phyloP scores from a whole-genome alignment of 108 stramenopile species.

The Fistulifera pelliculosa region DNA sequence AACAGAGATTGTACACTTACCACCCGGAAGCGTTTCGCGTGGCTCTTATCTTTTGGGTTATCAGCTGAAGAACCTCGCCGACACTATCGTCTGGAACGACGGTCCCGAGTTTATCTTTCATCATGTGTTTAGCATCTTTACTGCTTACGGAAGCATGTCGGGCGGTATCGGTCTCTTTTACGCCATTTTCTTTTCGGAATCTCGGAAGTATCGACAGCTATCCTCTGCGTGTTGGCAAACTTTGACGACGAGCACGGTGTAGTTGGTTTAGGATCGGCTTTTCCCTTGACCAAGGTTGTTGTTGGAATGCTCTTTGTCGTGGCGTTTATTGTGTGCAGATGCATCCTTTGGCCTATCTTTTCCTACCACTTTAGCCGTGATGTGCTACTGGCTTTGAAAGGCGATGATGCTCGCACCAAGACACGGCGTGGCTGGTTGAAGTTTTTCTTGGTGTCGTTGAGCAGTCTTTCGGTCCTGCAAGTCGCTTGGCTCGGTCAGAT shows the following conservation, averaged over 20 bases:
- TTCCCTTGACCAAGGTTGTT: slow-evolving; percentile 54
- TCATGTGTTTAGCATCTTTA: slow-evolving; percentile 58
- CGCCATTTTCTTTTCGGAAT: slow-evolving; percentile 74
- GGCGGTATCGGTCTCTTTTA: slow-evolving; percentile 63
- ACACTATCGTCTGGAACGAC: slow-evolving; percentile 75
- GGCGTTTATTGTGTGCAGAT: slow-evolving; percentile 64
- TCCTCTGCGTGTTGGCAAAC: slow-evolving; percentile 70
- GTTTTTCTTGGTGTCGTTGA: slow-evolving; percentile 35
- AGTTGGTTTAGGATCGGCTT: slow-evolving; percentile 57
- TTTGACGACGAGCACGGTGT: slow-evolving; percentile 78
- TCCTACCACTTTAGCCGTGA: slow-evolving; percentile 64
- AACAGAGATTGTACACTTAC: slow-evolving; percentile 47
- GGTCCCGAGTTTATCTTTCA: slow-evolving; percentile 73
- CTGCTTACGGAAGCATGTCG: slow-evolving; percentile 59
- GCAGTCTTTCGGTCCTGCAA: slow-evolving; percentile 52
- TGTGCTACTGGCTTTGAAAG: slow-evolving; percentile 30
- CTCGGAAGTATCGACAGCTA: slow-evolving; percentile 64
- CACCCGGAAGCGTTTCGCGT: slow-evolving; percentile 49
- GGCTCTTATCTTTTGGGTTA: slow-evolving; percentile 56
- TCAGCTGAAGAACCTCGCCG: slow-evolving; percentile 79
- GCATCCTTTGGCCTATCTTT: slow-evolving; percentile 60
- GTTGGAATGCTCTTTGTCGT: slow-evolving; percentile 60
- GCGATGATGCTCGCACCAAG: slow-evolving; percentile 27
- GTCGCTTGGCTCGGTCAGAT: slow-evolving; percentile 70
- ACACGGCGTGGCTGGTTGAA: slow-evolving; percentile 36